Evolutionary conservation across 805 yeast species (phyloP), one percentile per base, ranked within the genome.

Genomic region (Gaillardinia entomophila): DNA sequence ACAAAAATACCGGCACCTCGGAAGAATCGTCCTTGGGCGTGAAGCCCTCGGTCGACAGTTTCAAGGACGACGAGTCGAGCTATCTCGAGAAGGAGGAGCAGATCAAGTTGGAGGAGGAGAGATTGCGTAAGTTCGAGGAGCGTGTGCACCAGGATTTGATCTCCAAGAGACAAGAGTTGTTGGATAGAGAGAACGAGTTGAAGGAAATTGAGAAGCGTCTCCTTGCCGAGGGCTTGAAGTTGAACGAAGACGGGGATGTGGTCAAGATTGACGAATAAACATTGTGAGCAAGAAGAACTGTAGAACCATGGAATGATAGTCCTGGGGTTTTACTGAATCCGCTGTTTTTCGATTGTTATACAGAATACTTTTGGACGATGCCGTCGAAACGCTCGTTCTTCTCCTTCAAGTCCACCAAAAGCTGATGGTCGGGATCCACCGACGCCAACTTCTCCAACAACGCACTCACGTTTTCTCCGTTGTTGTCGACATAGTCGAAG

Each of bases 141-240:
- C 71, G 92, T 47, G 94, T 88, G 16, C 96, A 88, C 61, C 84
- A 81, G 52, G 96, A 87, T 57, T 69, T 88, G 54, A 67, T 82
- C 52, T 70, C 72, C 55, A 85, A 88, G 67, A 73, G 92, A 46
- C 79, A 80, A 50, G 96, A 88, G 58, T 73, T 88, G 40, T 70
- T 83, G 53, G 83, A 79, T 44, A 76, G 95, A 52, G 97, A 88
- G 58, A 75, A 77, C 48, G 96, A 88, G 57, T 71, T 87, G 53
- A 79, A 77, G 48, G 90, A 82, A 43, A 82, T 87, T 45, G 96
- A 79, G 51, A 80, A 74, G 49, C 66, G 86, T 48, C 66, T 81
- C 43, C 72, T 75, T 38, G 70, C 66, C 28, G 86, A 79, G 53
- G 74, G 81, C 5, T 62, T 64, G 47, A 55, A 55, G 42, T 55